Evolutionary conservation across 768 basidiomycete species (phyloP).

Genomic region (Grammothele lineata): DNA sequence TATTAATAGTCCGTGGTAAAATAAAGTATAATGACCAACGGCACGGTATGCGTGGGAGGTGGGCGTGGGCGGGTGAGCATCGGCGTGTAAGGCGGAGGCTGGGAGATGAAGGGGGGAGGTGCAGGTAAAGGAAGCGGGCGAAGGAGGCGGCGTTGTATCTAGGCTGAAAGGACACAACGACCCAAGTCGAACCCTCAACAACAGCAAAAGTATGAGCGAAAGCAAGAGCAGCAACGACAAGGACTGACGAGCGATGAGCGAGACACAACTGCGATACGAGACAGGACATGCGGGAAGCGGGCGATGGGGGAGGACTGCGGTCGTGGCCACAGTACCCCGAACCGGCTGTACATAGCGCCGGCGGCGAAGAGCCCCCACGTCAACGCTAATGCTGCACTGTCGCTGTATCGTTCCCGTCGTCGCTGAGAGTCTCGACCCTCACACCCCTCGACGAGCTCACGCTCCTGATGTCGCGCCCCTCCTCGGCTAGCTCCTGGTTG

Average conservation of each 20-base stretch:
- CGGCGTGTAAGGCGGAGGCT: not conserved
- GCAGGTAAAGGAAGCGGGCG: not conserved
- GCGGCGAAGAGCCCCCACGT: too few species aligned
- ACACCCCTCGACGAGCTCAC: slow-evolving; percentile 79
- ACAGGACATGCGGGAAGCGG: not conserved
- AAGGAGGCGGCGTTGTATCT: not conserved
- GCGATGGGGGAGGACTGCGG: not conserved
- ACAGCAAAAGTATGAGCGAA: not conserved
- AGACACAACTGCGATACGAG: not conserved
- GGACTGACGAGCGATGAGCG: slow-evolving; percentile 2
- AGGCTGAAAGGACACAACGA: slow-evolving; percentile 2
- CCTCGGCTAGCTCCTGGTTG: slow-evolving; percentile 77
- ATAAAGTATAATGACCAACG: slow-evolving; percentile 16
- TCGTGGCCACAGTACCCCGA: too few species aligned
- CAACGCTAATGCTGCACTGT: slow-evolving; percentile 36
- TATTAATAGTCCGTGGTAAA: slow-evolving; percentile 18
- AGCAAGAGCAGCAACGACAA: not conserved
- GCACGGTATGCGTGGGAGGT: not conserved
- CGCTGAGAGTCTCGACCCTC: slow-evolving; percentile 66
- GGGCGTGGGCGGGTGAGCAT: not conserved
- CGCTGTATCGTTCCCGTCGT: slow-evolving; percentile 36
- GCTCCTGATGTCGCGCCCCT: slow-evolving; percentile 84
- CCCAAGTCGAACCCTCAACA: not conserved
- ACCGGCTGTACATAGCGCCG: too few species aligned
- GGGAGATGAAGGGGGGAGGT: not conserved